Conservation (phyloP, 768 basidiomycete genomes). For the Suillus alpinus region DNA sequence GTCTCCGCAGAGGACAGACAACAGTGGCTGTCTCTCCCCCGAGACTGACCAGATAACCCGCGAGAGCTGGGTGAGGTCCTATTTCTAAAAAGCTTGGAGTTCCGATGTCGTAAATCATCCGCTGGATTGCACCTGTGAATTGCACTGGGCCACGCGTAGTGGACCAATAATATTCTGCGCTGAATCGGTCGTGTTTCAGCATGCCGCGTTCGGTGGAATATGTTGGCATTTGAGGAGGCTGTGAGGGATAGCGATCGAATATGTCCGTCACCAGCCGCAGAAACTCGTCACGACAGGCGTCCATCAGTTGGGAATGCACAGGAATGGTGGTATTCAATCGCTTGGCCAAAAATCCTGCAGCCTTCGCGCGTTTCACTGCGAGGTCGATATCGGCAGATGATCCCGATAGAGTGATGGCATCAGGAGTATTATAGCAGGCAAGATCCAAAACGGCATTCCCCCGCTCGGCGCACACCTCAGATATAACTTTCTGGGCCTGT, state of each 20-base stretch:
- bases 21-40: not conserved
- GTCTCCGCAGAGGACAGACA: not conserved
- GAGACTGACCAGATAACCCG: not conserved
- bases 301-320: slow-evolving; percentile 37
- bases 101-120: slow-evolving; percentile 24
- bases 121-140: slow-evolving; percentile 33
- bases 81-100: slow-evolving; percentile 14
- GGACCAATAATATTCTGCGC: slow-evolving; percentile 40
- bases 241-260: slow-evolving; percentile 26
- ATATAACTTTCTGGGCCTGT: slow-evolving; percentile 26
- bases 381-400: slow-evolving; percentile 23
- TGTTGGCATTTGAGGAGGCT: slow-evolving; percentile 25
- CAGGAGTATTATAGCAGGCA: slow-evolving; percentile 39
- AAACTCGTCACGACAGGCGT: slow-evolving; percentile 32
- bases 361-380: slow-evolving; percentile 21
- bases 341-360: not conserved
- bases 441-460: slow-evolving; percentile 30
- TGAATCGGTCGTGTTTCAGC: slow-evolving; percentile 18
- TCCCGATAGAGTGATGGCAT: slow-evolving; percentile 39
- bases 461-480: not conserved
- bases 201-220: slow-evolving; percentile 38
- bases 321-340: slow-evolving; percentile 33
- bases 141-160: slow-evolving; percentile 36
- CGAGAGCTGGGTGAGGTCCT: slow-evolving; percentile 14
- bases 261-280: slow-evolving; percentile 24